These are phyloP conservation scores for Warburgia ugandensis DNA, from an alignment of 164 flowering plant genomes.

Conservation along the genomic window DNA sequence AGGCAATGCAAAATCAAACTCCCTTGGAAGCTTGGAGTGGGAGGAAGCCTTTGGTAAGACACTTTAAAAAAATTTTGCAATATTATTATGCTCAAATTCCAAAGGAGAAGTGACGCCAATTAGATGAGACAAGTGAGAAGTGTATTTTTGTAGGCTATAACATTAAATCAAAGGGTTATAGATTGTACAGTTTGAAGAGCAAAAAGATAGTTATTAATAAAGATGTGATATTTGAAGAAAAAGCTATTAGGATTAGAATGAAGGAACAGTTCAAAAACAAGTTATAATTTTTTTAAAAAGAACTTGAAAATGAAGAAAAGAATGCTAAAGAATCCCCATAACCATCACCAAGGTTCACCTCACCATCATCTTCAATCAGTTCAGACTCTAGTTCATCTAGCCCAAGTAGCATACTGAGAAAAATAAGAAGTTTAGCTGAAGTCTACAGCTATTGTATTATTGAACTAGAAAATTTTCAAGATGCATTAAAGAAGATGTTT, in stretches of 20 bases:
- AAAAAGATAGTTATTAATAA: neutral
- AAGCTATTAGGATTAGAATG: neutral
- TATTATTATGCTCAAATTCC: conserved; percentile 1
- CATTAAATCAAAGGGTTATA: neutral
- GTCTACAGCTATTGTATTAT: no score
- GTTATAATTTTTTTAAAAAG: neutral
- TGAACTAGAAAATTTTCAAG: no score
- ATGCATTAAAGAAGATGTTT: no score
- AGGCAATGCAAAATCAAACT: neutral
- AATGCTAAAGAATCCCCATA: neutral
- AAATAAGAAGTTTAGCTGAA: no score
- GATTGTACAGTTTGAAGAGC: neutral
- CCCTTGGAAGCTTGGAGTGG: neutral
- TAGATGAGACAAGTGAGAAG: neutral
- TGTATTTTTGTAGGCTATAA: neutral
- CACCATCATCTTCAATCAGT: neutral
- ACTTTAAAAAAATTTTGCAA: no score
- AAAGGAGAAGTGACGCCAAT: neutral
- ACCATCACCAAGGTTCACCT: neutral
- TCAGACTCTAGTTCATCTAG: neutral
- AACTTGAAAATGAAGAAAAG: neutral
- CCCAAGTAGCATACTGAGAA: no score
- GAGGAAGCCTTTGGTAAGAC: neutral
- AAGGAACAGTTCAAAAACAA: neutral
- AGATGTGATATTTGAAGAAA: neutral